Percentiles rank a stretch among this genome's conserved stretches.
Conservation (phyloP, 257 asterid genomes). For the Ballota nigra region DNA sequence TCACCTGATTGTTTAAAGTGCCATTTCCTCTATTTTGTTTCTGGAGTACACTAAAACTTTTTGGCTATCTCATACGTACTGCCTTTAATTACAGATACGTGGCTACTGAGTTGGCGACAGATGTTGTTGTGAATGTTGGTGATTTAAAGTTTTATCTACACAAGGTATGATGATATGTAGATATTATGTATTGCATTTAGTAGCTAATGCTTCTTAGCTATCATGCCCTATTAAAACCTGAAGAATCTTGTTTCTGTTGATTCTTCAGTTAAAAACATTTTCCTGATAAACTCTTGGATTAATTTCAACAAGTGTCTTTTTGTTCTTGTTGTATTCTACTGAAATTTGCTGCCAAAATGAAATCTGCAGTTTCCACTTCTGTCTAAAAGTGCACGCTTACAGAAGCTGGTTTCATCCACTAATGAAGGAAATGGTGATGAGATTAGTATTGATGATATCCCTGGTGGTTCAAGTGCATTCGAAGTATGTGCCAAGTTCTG, state of each 20-base stretch:
- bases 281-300: no score
- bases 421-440: constrained; percentile 60
- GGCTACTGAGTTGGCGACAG: constrained; percentile 85
- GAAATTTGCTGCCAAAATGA: constrained; percentile 18
- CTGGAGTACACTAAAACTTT: neutral
- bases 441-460: constrained; percentile 66
- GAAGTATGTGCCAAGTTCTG: constrained; percentile 95
- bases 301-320: neutral
- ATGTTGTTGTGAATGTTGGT: constrained; percentile 59
- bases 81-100: constrained; percentile 57
- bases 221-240: neutral
- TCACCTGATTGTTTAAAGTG: neutral
- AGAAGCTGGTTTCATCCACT: constrained; percentile 61
- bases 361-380: constrained; percentile 80
- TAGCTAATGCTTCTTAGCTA: neutral
- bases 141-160: constrained; percentile 81
- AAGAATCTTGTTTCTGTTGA: neutral
- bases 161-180: constrained; percentile 55
- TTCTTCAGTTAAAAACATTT: neutral
- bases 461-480: constrained; percentile 80
- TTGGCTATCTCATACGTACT: neutral
- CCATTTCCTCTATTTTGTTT: neutral
- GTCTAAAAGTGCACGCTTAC: constrained; percentile 73
- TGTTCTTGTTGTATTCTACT: no score
- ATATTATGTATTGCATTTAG: neutral